Conservation (phyloP, 2,329 filamentous ascomycete species). For the Fusarium caatingaense region DNA sequence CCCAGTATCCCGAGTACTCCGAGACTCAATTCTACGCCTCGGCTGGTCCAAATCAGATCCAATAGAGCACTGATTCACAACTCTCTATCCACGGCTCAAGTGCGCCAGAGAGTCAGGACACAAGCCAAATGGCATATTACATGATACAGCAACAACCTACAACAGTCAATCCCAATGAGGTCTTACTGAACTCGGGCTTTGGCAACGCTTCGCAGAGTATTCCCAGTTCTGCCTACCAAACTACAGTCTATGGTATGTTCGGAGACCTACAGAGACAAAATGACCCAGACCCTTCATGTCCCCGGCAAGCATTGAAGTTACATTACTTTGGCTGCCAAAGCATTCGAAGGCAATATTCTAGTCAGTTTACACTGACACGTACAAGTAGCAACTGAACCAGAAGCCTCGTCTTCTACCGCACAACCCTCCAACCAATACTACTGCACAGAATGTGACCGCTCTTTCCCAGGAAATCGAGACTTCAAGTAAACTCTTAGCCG, state of each 20-base stretch:
- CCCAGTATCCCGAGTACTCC: neutral
- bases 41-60: constrained; percentile 35
- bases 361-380: neutral
- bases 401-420: constrained; percentile 14
- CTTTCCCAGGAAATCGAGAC: constrained; percentile 2
- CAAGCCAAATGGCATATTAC: constrained; percentile 9
- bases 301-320: neutral
- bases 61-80: constrained; percentile 34
- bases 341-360: no score
- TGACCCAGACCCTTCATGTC: neutral
- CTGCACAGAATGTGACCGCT: constrained; percentile 19
- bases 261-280: neutral
- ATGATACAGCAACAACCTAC: constrained; percentile 14
- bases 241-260: constrained; percentile 16
- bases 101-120: constrained; percentile 29
- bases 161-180: constrained; percentile 33
- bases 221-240: constrained; percentile 22
- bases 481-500: constrained; percentile 19
- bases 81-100: constrained; percentile 18
- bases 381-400: constrained; percentile 2
- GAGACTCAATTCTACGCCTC: constrained; percentile 1
- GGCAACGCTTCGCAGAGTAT: neutral
- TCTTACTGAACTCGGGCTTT: neutral
- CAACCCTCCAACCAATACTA: neutral
- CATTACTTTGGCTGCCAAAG: neutral